Evolutionary conservation across 2,329 filamentous ascomycete genomes (phyloP).

Genomic region (Pestalotiopsis sp.): DNA sequence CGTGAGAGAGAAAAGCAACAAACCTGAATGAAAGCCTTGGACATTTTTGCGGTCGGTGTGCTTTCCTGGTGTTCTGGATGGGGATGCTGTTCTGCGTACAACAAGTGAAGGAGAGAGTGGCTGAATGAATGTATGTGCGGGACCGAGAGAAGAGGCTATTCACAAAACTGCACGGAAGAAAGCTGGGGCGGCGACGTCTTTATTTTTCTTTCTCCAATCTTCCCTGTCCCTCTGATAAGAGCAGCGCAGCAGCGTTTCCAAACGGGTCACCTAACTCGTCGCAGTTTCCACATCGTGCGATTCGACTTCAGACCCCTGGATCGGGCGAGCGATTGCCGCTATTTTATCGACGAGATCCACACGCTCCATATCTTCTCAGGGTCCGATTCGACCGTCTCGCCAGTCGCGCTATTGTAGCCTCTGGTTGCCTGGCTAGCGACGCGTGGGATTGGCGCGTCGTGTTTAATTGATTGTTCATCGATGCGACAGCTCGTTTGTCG

Average conservation of each 20-base stretch:
- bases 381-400: not conserved
- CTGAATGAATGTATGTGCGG: not conserved
- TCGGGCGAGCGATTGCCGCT: not conserved
- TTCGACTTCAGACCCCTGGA: not conserved
- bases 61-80: not conserved
- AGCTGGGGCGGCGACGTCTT: not conserved
- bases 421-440: not conserved
- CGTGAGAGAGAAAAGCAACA: no score
- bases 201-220: not conserved
- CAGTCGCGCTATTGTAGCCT: not conserved
- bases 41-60: conserved; percentile 32
- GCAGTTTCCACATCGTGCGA: conserved; percentile 4
- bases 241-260: not conserved
- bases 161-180: not conserved
- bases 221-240: not conserved
- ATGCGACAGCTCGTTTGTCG: not conserved
- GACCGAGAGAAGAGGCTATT: not conserved
- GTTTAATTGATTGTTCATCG: not conserved
- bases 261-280: not conserved
- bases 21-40: conserved; percentile 41
- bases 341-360: not conserved
- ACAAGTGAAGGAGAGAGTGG: not conserved
- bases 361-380: not conserved
- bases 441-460: not conserved
- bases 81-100: not conserved